Evolutionary conservation across 2,329 filamentous ascomycete genomes (phyloP), one percentile per base, ranked within the genome.

Genomic region (Claviceps maximensis): DNA sequence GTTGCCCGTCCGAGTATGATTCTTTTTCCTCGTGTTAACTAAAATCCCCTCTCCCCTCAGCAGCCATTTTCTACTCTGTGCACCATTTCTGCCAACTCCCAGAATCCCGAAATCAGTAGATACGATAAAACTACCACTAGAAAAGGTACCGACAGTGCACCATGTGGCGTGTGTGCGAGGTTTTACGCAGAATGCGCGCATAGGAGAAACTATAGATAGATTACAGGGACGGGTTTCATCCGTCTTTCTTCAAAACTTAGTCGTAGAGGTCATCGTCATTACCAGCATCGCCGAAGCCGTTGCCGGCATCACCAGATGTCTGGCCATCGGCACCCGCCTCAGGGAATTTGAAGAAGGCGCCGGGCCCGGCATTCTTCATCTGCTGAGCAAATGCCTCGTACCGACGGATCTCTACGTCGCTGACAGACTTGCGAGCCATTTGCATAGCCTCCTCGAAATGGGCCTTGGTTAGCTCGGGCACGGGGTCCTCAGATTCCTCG

Each of bases 381-480:
- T 91, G 91, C 75, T 97, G 91, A 42, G 91, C 87, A 65, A 98
- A 98, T 4, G 93, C 91, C 78, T 98, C 93, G 74, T 98, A 98
- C 56, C 91, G 86, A 66, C 93, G 87, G 64, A 98, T 95, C 78
- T 98, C 93, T 23, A 97, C 91, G 61, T 98, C 93, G 54, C 82
- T 90, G 61, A 98, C 93, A 29, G 93, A 97, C 67, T 87, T 83
- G 70, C 93, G 86, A 58, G 93, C 93, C 71, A 86, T 84, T 70
- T 87, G 83, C 93, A 98, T 98, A 46, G 93, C 93, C 78, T 98
- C 93, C 76, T 97, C 91, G 67, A 98, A 98, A 74, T 98, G 93
- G 54, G 85, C 86, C 74, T 88, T 93, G 63, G 93, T 97, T 55
- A 98, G 83, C 73, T 96, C 87, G 15, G 93, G 93, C 41, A 98